Percentiles rank a stretch among this genome's conserved stretches.
Conservation (phyloP, 2,329 filamentous ascomycete species). For the Phoma sp. region DNA sequence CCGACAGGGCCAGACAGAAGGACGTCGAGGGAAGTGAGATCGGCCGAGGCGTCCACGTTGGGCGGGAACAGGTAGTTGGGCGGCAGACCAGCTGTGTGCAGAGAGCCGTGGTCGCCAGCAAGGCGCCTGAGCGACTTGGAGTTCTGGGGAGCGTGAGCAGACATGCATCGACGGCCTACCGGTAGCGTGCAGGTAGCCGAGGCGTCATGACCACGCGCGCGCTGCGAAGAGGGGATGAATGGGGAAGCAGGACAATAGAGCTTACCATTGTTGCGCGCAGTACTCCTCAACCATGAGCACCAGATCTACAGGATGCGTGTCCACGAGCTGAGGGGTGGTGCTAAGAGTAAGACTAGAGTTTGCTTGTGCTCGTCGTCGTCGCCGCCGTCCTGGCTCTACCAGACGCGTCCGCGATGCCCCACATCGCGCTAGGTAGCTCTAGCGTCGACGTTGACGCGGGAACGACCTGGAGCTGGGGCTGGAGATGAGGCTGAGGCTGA, state of each 20-base stretch:
- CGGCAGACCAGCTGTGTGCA: conserved; percentile 62
- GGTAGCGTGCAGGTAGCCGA: not conserved
- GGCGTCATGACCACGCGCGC: not conserved
- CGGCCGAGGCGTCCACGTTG: conserved; percentile 51
- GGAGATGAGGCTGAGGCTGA: not conserved
- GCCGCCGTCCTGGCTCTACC: not conserved
- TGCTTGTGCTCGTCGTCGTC: not conserved
- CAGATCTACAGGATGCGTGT: not conserved
- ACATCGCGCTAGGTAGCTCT: not conserved
- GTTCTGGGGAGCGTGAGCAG: conserved; percentile 45
- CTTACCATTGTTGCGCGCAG: conserved; percentile 18
- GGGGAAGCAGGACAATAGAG: not conserved
- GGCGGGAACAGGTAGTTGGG: conserved; percentile 67
- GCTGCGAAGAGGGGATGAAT: not conserved
- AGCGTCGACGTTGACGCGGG: conserved; percentile 1
- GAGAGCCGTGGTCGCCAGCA: conserved; percentile 63
- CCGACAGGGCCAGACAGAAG: conserved; percentile 65
- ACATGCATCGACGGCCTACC: conserved; percentile 1
- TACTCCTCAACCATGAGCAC: not conserved
- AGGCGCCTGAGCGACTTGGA: conserved; percentile 62
- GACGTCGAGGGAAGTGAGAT: conserved; percentile 64
- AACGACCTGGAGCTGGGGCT: not conserved
- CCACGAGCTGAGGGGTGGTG: not conserved
- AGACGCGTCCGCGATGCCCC: conserved; percentile 12
- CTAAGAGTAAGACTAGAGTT: not conserved